Base-by-base conservation (phyloP, 345 rosid genomes). In the Salix udensis region DNA sequence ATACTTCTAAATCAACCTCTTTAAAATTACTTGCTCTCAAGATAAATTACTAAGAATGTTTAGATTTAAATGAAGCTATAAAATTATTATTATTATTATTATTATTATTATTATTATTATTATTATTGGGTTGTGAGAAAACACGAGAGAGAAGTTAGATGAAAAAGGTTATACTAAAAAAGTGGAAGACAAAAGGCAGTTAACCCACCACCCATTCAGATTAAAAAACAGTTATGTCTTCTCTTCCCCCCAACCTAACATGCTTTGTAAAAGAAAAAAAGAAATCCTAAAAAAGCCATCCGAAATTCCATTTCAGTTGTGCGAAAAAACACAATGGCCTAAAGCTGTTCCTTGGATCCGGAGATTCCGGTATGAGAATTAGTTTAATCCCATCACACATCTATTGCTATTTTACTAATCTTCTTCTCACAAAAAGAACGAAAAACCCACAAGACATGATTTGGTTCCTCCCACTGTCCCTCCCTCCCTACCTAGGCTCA, bases 271-370 rank as follows among this genome's bases (percentile, higher is more conserved):
- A 58, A 58, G 13, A 5, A 4, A 72, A 73, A 69, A 84, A 80
- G 77, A 82, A 84, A 76, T 76, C 62, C 77, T 36, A 46, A 67
- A 79, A 46, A 79, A 71, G 65, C 74, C 78, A 75, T 70, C 82
- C 64, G 79, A 88, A 81, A 79, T 84, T 84, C 91, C 87, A 81
- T 78, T 81, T 70, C 77, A n/a, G 81, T 84, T 79, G 81, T 74
- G 86, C 83, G n/a, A 77, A 81, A 58, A 79, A 78, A 78, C 91
- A 79, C 82, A 86, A 82, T 90, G 92, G 91, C 88, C 88, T 84
- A n/a, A n/a, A 87, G 89, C 89, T 90, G 91, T 87, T 86, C 87
- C 94, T 90, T 86, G 92, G 94, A 90, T 90, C 94, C 92, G 82
- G 89, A 85, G 92, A 88, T 86, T 88, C 90, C 84, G 91, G 87